phyloP scores from a whole-genome alignment of 2,329 filamentous ascomycete species.

The Paracamarosporium sp. region DNA sequence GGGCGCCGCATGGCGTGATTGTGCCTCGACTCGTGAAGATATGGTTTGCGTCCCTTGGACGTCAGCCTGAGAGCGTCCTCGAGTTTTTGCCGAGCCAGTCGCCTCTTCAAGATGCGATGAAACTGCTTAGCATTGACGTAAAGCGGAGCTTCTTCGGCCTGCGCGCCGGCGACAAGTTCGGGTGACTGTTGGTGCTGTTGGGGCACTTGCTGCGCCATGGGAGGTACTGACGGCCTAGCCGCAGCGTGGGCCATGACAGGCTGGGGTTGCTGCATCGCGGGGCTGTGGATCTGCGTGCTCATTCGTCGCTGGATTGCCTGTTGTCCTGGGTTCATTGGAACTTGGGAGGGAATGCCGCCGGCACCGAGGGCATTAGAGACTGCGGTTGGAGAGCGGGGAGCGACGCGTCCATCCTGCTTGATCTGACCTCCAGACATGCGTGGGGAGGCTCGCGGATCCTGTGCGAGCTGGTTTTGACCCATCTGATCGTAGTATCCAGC shows the following conservation, averaged over 20 bases:
- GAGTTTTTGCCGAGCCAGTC: slow-evolving; percentile 89
- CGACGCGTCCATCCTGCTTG: slow-evolving; percentile 72
- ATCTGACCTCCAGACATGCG: slow-evolving; percentile 72
- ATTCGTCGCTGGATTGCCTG: slow-evolving; percentile 47
- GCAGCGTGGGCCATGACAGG: slow-evolving; percentile 76
- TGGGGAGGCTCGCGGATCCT: slow-evolving; percentile 70
- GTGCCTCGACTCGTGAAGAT: slow-evolving; percentile 95
- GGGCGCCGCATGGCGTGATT: slow-evolving; percentile 98
- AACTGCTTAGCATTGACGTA: slow-evolving; percentile 99
- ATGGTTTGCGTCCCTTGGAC: slow-evolving; percentile 94
- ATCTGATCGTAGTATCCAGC: slow-evolving; percentile 71
- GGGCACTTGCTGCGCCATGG: slow-evolving; percentile 61
- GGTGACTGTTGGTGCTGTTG: slow-evolving; percentile 79
- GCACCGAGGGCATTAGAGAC: slow-evolving; percentile 66
- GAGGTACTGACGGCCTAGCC: slow-evolving; percentile 58
- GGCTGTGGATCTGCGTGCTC: slow-evolving; percentile 51
- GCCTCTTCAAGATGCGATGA: slow-evolving; percentile 92
- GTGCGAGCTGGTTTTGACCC: slow-evolving; percentile 67
- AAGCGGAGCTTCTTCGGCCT: slow-evolving; percentile 85
- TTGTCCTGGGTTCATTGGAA: slow-evolving; percentile 45
- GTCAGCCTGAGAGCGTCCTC: slow-evolving; percentile 92
- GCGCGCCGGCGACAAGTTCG: slow-evolving; percentile 72
- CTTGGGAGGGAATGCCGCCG: slow-evolving; percentile 44
- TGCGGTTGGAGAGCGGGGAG: slow-evolving; percentile 77
- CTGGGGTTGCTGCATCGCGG: slow-evolving; percentile 70